These are phyloP conservation scores for Candida maltosa DNA, from an alignment of 805 yeast genomes.

Conservation along the genomic window DNA sequence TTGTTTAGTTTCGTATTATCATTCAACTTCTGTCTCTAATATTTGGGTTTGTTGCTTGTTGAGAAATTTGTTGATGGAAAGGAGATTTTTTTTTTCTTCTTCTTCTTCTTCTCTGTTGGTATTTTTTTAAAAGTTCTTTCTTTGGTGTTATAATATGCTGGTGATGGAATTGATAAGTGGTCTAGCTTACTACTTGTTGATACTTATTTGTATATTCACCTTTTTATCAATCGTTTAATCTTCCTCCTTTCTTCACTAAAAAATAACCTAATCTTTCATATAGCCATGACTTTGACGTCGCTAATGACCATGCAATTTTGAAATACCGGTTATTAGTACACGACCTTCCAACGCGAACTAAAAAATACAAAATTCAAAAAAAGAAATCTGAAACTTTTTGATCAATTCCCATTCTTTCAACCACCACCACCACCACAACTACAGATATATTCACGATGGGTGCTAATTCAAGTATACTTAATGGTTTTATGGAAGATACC, in stretches of 20 bases:
- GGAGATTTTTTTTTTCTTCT: no score
- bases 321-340: not conserved
- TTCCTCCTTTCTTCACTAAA: not conserved
- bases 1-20: no score
- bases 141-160: no score
- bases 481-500: constrained; percentile 75
- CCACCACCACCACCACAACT: not conserved
- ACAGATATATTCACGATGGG: constrained; percentile 3
- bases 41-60: no score
- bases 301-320: not conserved
- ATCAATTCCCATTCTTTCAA: not conserved
- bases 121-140: no score
- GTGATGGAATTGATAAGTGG: no score
- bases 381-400: no score
- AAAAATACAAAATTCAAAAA: not conserved
- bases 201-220: not conserved
- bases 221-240: not conserved
- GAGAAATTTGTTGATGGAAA: no score
- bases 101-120: no score
- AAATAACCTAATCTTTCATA: not conserved
- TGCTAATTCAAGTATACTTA: constrained; percentile 60
- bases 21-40: no score
- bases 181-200: not conserved
- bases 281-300: constrained; percentile 46
- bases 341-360: not conserved